Conservation (phyloP, 805 yeast species). For the Yarrowia porcina region DNA sequence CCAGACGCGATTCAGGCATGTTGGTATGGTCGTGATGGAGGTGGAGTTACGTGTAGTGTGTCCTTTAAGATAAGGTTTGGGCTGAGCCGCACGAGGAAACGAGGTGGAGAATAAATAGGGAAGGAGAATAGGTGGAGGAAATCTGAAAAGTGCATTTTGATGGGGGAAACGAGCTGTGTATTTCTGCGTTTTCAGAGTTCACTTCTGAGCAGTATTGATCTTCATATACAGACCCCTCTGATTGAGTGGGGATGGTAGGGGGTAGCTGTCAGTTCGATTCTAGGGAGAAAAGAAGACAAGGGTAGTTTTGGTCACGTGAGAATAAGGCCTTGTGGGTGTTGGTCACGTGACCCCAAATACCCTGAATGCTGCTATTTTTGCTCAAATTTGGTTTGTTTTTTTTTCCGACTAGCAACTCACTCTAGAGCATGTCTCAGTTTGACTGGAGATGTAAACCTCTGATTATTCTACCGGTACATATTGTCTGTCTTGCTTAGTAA, state of each 20-base stretch:
- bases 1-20: slow-evolving; percentile 23
- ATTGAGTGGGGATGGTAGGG: not conserved
- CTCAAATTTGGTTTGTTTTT: too few relatives aligned
- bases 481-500: too few relatives aligned
- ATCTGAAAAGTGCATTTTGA: not conserved
- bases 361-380: too few relatives aligned
- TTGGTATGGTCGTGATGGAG: not conserved
- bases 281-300: not conserved
- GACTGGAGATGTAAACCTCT: too few relatives aligned
- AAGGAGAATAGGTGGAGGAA: not conserved
- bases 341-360: not conserved
- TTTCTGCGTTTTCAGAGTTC: not conserved
- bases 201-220: not conserved
- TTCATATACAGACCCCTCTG: too few relatives aligned
- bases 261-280: slow-evolving; percentile 2
- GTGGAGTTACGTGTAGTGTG: slow-evolving; percentile 1
- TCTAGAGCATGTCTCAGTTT: too few relatives aligned
- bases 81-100: not conserved
- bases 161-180: too few relatives aligned
- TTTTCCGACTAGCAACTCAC: too few relatives aligned
- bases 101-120: not conserved
- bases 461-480: too few relatives aligned
- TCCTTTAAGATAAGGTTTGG: slow-evolving; percentile 5
- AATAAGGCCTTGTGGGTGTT: too few relatives aligned
- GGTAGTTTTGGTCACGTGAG: too few relatives aligned